Evolutionary conservation across 805 yeast species (phyloP), one percentile per base, ranked within the genome.

Genomic region (Candida ulmi): DNA sequence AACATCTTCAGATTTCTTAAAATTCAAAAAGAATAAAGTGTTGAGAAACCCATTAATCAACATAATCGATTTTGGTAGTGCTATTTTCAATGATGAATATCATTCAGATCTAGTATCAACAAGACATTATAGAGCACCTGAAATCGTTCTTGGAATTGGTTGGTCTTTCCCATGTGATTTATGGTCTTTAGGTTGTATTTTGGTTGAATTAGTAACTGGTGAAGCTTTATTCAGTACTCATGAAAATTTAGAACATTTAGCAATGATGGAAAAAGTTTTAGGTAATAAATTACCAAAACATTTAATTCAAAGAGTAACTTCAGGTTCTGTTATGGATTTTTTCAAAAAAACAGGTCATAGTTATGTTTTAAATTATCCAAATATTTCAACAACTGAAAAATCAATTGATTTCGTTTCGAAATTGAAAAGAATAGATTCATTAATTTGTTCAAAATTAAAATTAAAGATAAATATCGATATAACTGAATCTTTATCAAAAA

Each of bases 141-240:
- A 93, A 59, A 88, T 93, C 46, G 88, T 91, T 2, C 64, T 93
- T 24, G 96, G 96, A 2, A 72, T 77, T n/a, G 96, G 97, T 16
- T 93, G 99, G 98, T 84, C 96, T 8, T 88, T 75, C 52, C 95
- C 97, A 1, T 91, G 98, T 60, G 99, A 93, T 60, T 68, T 91
- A 66, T 93, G 99, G 99, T 86, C 96, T 1, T 71, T 93, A 33
- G 99, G 96, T 1, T 91, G 98, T 60, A 87, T 93, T 13, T 64
- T 93, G 27, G 90, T 88, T 9, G 99, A 93, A 63, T 64, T 93
- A 36, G 80, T 86, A 29, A 87, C 95, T 16, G 99, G 99, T 21
- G 95, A 88, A 55, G 96, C 97, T 1, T 65, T 93, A 18, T 93
- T 91, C 62, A 88, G 87, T 49, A 93, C 98, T 1, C 96, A 91